These are phyloP conservation scores for Starmerella apis DNA, from an alignment of 805 yeast species.

Conservation along the genomic window DNA sequence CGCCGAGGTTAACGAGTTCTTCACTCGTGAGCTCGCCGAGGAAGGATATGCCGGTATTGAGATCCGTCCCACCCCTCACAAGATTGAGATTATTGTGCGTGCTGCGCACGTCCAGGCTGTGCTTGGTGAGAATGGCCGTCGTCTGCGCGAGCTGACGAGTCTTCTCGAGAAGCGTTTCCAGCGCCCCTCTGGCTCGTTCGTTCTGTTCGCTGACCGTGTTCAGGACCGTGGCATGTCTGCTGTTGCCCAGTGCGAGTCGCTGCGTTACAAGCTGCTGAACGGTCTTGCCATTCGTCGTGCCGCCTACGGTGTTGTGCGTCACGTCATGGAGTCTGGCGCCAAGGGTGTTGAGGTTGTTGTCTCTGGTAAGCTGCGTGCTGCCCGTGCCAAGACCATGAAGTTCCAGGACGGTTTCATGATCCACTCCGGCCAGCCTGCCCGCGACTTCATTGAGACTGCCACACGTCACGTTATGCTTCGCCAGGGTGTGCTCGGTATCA, in stretches of 20 bases:
- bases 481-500: conserved; percentile 99
- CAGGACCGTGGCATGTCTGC: conserved; percentile 99
- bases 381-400: conserved; percentile 99
- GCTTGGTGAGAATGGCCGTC: conserved; percentile 99
- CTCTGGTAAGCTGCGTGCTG: conserved; percentile 99
- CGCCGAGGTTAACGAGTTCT: conserved; percentile 99
- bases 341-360: conserved; percentile 99
- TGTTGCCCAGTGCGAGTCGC: conserved; percentile 98
- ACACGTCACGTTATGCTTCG: conserved; percentile 99
- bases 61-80: conserved; percentile 96
- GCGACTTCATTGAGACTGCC: conserved; percentile 96
- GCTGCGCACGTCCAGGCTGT: conserved; percentile 98
- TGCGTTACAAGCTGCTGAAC: conserved; percentile 93
- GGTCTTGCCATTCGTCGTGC: conserved; percentile 99
- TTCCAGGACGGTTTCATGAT: conserved; percentile 99
- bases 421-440: conserved; percentile 99
- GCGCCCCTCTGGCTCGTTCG: conserved; percentile 85
- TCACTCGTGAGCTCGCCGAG: conserved; percentile 99
- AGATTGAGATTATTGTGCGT: conserved; percentile 96
- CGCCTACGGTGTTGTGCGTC: conserved; percentile 99
- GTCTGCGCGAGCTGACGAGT: conserved; percentile 97
- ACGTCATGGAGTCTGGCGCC: conserved; percentile 99
- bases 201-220: conserved; percentile 96
- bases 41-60: conserved; percentile 99
- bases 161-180: conserved; percentile 98